Evolutionary conservation across 2,329 filamentous ascomycete genomes (phyloP).

Genomic region (Aspergillus latus): DNA sequence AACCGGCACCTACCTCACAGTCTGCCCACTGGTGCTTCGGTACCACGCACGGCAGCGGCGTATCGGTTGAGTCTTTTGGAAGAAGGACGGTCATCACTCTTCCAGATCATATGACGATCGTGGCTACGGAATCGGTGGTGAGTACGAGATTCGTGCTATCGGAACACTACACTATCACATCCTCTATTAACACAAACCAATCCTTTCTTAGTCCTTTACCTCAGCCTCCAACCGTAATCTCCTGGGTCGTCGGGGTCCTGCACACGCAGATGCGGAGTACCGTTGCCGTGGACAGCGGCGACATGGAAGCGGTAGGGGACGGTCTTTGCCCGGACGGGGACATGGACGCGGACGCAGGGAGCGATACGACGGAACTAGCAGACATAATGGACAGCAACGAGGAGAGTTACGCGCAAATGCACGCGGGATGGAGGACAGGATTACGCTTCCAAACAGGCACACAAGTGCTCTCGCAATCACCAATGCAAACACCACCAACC

Average conservation of each 20-base stretch:
- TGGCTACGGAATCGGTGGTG: neutral
- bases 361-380: neutral
- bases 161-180: neutral
- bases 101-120: neutral
- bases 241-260: too few relatives aligned
- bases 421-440: neutral
- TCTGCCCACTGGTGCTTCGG: constrained; percentile 1
- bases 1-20: neutral
- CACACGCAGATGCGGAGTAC: neutral
- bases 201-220: neutral
- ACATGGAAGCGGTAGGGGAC: neutral
- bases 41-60: neutral
- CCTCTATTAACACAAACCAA: neutral
- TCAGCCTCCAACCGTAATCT: neutral
- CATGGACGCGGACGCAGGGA: neutral
- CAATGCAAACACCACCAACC: neutral
- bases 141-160: neutral
- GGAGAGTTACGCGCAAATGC: neutral
- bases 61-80: neutral
- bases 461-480: neutral
- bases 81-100: neutral
- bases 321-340: neutral
- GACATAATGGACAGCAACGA: neutral
- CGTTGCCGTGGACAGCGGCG: too few relatives aligned
- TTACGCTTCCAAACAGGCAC: neutral